phyloP scores from a whole-genome alignment of 495 filamentous ascomycete species.

The Xylaria castorea region DNA sequence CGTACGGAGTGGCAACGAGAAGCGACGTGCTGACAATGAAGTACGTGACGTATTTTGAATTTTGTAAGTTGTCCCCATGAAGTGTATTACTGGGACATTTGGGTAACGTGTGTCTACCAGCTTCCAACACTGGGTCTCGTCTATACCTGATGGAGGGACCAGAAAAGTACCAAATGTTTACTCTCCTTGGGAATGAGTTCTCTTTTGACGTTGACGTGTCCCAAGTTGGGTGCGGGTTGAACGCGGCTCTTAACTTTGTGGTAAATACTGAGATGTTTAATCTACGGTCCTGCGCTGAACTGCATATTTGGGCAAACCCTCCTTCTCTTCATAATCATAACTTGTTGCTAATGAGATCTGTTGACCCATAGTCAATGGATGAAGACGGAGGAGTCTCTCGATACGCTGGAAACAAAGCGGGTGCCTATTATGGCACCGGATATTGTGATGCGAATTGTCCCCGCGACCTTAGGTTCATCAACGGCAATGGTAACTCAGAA shows the following conservation, averaged over 20 bases:
- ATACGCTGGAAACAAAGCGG: slow-evolving; percentile 22
- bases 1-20: background rate
- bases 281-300: background rate
- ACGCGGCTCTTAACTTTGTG: background rate
- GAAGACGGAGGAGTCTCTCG: background rate
- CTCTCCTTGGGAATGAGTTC: background rate
- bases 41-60: slow-evolving; percentile 1
- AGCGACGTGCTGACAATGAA: background rate
- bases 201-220: slow-evolving; percentile 2
- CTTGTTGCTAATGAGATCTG: background rate
- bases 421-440: slow-evolving; percentile 60
- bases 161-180: background rate
- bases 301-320: background rate
- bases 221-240: background rate
- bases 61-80: background rate
- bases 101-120: background rate
- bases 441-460: slow-evolving; percentile 64
- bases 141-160: background rate
- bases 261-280: background rate
- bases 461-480: slow-evolving; percentile 53
- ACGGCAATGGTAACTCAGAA: slow-evolving; percentile 37
- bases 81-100: background rate
- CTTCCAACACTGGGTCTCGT: background rate
- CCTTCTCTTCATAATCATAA: background rate
- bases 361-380: background rate